A percentile compares a stretch with the other conserved stretches of the same genome.
These are phyloP conservation scores for Nigrograna mackinnonii DNA, from an alignment of 2,329 filamentous ascomycete genomes.

Conservation along the genomic window DNA sequence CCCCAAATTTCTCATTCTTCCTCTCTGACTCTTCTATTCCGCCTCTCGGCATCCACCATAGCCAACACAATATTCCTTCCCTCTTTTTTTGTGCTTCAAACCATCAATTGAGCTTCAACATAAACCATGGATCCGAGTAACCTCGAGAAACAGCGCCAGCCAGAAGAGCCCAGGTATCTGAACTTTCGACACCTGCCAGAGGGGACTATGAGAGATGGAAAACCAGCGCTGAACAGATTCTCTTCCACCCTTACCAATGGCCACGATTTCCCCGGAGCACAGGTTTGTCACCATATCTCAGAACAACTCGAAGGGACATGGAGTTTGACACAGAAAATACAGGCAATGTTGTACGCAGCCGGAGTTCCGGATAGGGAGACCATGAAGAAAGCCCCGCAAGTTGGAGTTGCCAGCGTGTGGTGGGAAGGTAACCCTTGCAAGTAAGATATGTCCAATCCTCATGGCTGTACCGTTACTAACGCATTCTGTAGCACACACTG, in stretches of 20 bases:
- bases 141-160: constrained; percentile 37
- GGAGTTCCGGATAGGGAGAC: constrained; percentile 80
- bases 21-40: no score
- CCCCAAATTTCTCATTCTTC: no score
- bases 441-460: no score
- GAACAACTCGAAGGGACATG: not conserved
- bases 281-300: constrained; percentile 58
- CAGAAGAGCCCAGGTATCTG: constrained; percentile 53
- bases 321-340: constrained; percentile 6
- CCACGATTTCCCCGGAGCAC: constrained; percentile 90
- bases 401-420: constrained; percentile 91
- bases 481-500: constrained; percentile 57
- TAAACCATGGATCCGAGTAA: constrained; percentile 45
- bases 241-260: constrained; percentile 79
- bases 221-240: constrained; percentile 78
- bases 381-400: constrained; percentile 90
- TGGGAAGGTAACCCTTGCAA: constrained; percentile 99
- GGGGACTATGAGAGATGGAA: constrained; percentile 58
- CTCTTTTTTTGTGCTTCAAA: no score
- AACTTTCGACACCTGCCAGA: constrained; percentile 60
- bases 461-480: no score
- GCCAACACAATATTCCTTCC: no score
- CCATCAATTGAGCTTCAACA: no score
- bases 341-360: constrained; percentile 95
- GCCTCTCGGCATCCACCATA: no score